Evolutionary conservation across 495 filamentous ascomycete species (phyloP).

Genomic region (Chlorociboria aeruginascens): DNA sequence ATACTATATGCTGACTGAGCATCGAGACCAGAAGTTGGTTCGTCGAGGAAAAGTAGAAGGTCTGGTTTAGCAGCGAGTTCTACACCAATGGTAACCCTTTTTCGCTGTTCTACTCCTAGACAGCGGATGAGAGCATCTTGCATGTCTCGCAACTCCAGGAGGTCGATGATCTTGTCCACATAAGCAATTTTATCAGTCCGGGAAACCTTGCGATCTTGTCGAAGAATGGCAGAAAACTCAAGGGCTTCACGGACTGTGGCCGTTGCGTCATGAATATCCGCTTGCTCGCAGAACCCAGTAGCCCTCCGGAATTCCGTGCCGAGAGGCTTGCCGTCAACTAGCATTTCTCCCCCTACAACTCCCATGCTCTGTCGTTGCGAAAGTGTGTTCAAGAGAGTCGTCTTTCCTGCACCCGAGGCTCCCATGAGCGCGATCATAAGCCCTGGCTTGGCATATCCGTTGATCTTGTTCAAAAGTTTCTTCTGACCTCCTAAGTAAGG

Average conservation of each 20-base stretch:
- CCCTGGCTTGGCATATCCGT: slow-evolving; percentile 67
- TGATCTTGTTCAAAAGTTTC: slow-evolving; percentile 56
- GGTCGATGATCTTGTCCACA: slow-evolving; percentile 47
- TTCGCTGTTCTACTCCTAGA: slow-evolving; percentile 36
- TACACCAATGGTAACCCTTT: slow-evolving; percentile 80
- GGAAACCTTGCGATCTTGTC: slow-evolving; percentile 27
- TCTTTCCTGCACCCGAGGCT: slow-evolving; percentile 76
- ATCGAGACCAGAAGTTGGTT: slow-evolving; percentile 76
- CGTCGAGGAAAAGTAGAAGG: slow-evolving; percentile 70
- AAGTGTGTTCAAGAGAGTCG: slow-evolving; percentile 62
- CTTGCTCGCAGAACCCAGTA: slow-evolving; percentile 81
- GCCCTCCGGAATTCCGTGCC: slow-evolving; percentile 63
- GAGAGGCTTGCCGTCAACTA: slow-evolving; percentile 63
- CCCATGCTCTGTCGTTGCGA: slow-evolving; percentile 67
- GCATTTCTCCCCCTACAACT: slow-evolving; percentile 58
- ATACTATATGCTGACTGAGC: slow-evolving; percentile 75
- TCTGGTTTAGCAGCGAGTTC: slow-evolving; percentile 82
- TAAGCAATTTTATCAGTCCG: slow-evolving; percentile 45
- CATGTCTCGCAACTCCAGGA: slow-evolving; percentile 44
- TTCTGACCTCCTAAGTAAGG: slow-evolving; percentile 57
- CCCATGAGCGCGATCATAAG: slow-evolving; percentile 70
- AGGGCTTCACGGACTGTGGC: slow-evolving; percentile 36
- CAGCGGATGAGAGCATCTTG: slow-evolving; percentile 34
- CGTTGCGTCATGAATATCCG: slow-evolving; percentile 61
- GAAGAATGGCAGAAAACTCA: slow-evolving; percentile 35